Conservation (phyloP, 441 rosid genomes). For the Pelargonium cotyledonis region DNA sequence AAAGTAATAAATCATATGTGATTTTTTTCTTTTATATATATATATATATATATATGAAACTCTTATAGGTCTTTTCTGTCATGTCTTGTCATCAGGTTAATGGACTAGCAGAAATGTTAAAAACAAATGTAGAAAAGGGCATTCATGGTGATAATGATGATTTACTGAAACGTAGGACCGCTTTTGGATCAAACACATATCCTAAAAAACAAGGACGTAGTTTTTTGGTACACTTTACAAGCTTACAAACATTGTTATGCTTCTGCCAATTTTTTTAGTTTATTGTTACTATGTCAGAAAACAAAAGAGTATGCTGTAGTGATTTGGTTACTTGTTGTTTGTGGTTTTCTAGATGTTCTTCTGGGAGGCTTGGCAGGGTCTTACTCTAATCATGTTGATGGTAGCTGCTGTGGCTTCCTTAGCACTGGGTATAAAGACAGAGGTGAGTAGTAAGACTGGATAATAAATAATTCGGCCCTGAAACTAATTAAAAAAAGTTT, state of each 20-base stretch:
- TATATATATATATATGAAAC: conserved; percentile 7
- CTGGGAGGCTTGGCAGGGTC: conserved; percentile 99
- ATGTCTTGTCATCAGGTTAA: conserved; percentile 42
- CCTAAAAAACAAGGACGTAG: conserved; percentile 90
- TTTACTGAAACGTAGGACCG: conserved; percentile 51
- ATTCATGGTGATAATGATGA: conserved; percentile 70
- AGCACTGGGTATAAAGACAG: conserved; percentile 85
- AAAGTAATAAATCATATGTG: no score
- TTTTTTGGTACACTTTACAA: conserved; percentile 61
- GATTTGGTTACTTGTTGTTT: not conserved
- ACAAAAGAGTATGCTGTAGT: conserved; percentile 1
- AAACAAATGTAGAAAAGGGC: conserved; percentile 77
- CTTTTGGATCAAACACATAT: conserved; percentile 91
- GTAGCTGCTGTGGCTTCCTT: conserved; percentile 89
- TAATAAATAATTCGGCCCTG: not conserved
- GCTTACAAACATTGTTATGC: conserved; percentile 9
- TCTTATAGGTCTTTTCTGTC: conserved; percentile 7
- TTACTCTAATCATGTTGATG: conserved; percentile 84
- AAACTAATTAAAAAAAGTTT: conserved; percentile 5
- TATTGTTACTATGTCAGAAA: conserved; percentile 8
- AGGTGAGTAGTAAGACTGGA: conserved; percentile 43
- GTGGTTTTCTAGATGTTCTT: conserved; percentile 60
- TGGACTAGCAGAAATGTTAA: conserved; percentile 56
- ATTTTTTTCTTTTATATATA: no score
- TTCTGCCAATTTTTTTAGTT: not conserved